Percentiles rank a stretch among this genome's conserved stretches.
These are phyloP conservation scores for Coniochaeta sp. DNA, from an alignment of 2,329 filamentous ascomycete genomes.

Conservation along the genomic window DNA sequence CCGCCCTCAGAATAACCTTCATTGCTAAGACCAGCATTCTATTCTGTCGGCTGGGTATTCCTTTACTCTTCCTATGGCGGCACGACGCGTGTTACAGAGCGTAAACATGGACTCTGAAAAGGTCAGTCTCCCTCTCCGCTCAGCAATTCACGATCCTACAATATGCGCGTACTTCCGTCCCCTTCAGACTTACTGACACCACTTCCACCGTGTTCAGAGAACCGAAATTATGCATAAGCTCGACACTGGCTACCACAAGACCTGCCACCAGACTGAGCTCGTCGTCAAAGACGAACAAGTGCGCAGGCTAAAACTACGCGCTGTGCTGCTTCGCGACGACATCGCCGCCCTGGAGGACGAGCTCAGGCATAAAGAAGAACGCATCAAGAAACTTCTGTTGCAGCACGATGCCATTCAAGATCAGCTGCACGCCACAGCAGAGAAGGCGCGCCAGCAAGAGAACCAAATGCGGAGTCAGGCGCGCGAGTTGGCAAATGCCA, in stretches of 20 bases:
- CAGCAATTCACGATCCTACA: no score
- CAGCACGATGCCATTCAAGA: constrained; percentile 30
- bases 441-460: constrained; percentile 37
- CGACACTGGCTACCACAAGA: constrained; percentile 64
- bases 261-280: constrained; percentile 56
- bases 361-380: constrained; percentile 51
- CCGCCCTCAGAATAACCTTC: background rate
- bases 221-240: constrained; percentile 44
- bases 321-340: constrained; percentile 68
- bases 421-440: constrained; percentile 36
- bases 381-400: constrained; percentile 40
- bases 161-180: background rate
- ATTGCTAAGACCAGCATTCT: background rate
- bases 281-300: constrained; percentile 69
- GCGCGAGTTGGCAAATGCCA: constrained; percentile 39
- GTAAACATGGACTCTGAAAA: constrained; percentile 29
- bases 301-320: constrained; percentile 61
- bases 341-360: constrained; percentile 61
- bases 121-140: constrained; percentile 16
- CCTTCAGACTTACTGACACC: constrained; percentile 4
- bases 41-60: background rate
- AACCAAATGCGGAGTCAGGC: constrained; percentile 40
- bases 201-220: constrained; percentile 29
- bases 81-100: constrained; percentile 2
- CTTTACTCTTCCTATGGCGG: background rate